These are phyloP conservation scores for Dipteronia dyeriana DNA, from an alignment of 345 rosid species.

Conservation along the genomic window DNA sequence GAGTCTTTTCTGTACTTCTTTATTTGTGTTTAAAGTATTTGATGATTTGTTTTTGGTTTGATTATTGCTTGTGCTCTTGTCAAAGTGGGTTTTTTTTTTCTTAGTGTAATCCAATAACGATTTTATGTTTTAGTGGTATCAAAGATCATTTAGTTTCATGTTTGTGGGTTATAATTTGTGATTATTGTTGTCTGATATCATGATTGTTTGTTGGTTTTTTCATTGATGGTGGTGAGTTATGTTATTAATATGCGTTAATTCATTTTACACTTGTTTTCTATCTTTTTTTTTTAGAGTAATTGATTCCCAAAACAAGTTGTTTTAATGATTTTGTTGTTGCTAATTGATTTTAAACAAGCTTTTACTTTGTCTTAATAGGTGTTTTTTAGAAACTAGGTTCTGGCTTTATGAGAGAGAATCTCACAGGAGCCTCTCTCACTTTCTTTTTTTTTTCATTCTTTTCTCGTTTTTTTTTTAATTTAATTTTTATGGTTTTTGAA, in stretches of 20 bases:
- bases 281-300: constrained; percentile 14
- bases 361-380: constrained; percentile 6
- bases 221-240: constrained; percentile 9
- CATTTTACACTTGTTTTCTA: constrained; percentile 22
- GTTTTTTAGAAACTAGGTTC: constrained; percentile 11
- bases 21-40: background rate
- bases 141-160: constrained; percentile 12
- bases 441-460: background rate
- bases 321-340: constrained; percentile 35
- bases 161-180: constrained; percentile 5
- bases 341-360: constrained; percentile 18
- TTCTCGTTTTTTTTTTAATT: background rate
- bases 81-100: constrained; percentile 10
- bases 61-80: constrained; percentile 20
- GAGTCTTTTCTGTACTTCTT: background rate
- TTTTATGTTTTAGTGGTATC: constrained; percentile 5
- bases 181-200: background rate
- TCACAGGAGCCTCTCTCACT: constrained; percentile 12
- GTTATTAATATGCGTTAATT: background rate
- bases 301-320: constrained; percentile 23
- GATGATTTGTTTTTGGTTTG: constrained; percentile 17
- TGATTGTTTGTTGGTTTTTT: background rate
- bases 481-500: background rate
- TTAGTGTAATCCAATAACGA: constrained; percentile 14
- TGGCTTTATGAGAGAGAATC: constrained; percentile 15